Base-by-base conservation (phyloP, 306 rosid species). In the Lathyrus aphaca region DNA sequence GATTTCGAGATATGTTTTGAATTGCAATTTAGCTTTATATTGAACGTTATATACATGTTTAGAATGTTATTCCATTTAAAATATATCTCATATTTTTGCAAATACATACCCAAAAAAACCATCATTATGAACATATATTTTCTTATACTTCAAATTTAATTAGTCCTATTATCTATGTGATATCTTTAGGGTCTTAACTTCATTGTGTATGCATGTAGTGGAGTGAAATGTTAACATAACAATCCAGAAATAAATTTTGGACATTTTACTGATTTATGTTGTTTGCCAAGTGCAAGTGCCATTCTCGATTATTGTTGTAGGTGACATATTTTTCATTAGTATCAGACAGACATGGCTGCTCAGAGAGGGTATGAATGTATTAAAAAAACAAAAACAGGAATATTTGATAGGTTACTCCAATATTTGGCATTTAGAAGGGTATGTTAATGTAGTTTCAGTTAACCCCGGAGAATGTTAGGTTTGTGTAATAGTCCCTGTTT, bases 241-340 rank as follows among this genome's bases (percentile, higher is more conserved):
- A 56, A 27, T 14, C 40, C 63, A 27, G 18, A 56, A 27, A 27
- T 56, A 6, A 27, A 27, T 27, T 27, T 27, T 27, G 40, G 63
- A 56, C 39, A 56, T 27, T 56, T 56, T 56, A 27, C 27, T 14
- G 18, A 56, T 56, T 25, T 13, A 27, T 56, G 44, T 32, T 51
- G 40, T 30, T 15, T 74, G 42, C n/a, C 57, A 43, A n/a, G 49
- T 61, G 37, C 44, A 46, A 59, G 15, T 59, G 40, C 27, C 17
- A 35, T 63, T 77, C 45, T 62, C 14, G 17, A 81, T 35, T 30
- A 30, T 76, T 65, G 69, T 23, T 6, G 56, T 10, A 51, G 29
- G 57, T 10, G 30, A 51, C 57, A 51, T 4, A 18, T n/a, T 51
- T 19, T 51, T 51, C 21, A 1, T 7, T 19, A 51, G 30, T 51